Evolutionary conservation across 1,139 yeast species (phyloP).

Genomic region (Sugiyamaella japonica): DNA sequence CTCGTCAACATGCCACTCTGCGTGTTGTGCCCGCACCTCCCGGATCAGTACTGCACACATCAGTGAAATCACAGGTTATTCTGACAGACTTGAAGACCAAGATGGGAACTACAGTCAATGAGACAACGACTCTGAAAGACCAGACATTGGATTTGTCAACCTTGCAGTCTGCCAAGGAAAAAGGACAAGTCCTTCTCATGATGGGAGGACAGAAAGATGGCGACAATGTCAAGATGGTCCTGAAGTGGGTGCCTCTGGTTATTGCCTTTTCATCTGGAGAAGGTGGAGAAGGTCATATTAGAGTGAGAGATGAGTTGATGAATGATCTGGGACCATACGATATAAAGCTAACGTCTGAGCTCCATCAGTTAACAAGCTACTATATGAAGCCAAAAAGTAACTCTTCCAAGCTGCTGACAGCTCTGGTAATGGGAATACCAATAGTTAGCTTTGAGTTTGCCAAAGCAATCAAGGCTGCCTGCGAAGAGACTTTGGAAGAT

Average conservation of each 20-base stretch:
- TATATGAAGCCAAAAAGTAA: conserved; percentile 23
- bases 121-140: conserved; percentile 8
- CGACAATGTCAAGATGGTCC: conserved; percentile 5
- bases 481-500: conserved; percentile 6
- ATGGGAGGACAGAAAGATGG: conserved; percentile 12
- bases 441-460: conserved; percentile 31
- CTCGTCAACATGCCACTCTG: conserved; percentile 32
- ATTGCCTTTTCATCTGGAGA: conserved; percentile 24
- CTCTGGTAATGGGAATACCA: conserved; percentile 33
- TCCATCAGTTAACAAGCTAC: conserved; percentile 30
- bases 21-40: conserved; percentile 21
- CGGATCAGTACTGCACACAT: conserved; percentile 24
- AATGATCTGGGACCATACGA: conserved; percentile 29
- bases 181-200: conserved; percentile 1
- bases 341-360: conserved; percentile 30
- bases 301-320: conserved; percentile 15
- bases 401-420: conserved; percentile 33
- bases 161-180: background rate
- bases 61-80: conserved; percentile 24
- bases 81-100: conserved; percentile 33
- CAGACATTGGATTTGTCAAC: conserved; percentile 9
- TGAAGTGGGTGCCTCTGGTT: conserved; percentile 24
- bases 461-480: conserved; percentile 22
- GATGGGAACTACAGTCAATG: conserved; percentile 31
- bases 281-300: conserved; percentile 14